Evolutionary conservation across 148 eudicot genomes (phyloP).

Genomic region (Rhododendron ovatum): DNA sequence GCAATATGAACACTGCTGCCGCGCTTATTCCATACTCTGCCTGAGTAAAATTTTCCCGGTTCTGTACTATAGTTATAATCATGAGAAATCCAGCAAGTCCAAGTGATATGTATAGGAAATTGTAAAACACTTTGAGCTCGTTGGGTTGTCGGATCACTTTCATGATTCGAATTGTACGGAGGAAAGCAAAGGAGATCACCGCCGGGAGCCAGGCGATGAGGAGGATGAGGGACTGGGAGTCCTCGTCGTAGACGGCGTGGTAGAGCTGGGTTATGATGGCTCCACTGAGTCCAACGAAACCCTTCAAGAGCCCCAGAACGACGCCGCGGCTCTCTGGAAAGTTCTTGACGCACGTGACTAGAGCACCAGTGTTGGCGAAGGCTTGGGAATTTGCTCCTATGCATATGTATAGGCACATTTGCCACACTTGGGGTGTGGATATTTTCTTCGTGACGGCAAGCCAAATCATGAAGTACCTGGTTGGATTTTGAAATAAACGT

Average conservation of each 20-base stretch:
- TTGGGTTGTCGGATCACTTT: constrained; percentile 22
- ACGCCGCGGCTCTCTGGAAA: constrained; percentile 43
- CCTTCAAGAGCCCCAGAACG: constrained; percentile 38
- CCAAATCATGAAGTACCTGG: constrained; percentile 30
- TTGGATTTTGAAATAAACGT: not conserved
- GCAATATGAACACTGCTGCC: constrained; percentile 12
- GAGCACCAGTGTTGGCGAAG: constrained; percentile 36
- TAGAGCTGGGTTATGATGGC: constrained; percentile 34
- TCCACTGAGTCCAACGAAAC: constrained; percentile 39
- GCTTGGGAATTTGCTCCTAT: constrained; percentile 34
- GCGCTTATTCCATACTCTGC: constrained; percentile 18
- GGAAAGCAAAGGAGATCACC: constrained; percentile 31
- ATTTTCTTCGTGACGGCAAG: constrained; percentile 26
- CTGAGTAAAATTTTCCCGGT: not conserved
- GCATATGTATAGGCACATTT: constrained; percentile 36
- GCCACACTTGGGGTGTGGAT: constrained; percentile 27
- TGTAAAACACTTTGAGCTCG: constrained; percentile 37
- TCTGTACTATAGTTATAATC: constrained; percentile 21
- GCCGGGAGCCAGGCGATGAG: constrained; percentile 47
- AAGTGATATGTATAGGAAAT: constrained; percentile 30
- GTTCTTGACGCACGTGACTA: constrained; percentile 39
- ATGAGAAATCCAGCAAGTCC: constrained; percentile 38
- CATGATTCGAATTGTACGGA: constrained; percentile 29
- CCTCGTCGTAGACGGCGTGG: constrained; percentile 18
- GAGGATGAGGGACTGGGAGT: constrained; percentile 28